Evolutionary conservation across 331 rosid genomes (phyloP).

Genomic region (Cydonia oblonga): DNA sequence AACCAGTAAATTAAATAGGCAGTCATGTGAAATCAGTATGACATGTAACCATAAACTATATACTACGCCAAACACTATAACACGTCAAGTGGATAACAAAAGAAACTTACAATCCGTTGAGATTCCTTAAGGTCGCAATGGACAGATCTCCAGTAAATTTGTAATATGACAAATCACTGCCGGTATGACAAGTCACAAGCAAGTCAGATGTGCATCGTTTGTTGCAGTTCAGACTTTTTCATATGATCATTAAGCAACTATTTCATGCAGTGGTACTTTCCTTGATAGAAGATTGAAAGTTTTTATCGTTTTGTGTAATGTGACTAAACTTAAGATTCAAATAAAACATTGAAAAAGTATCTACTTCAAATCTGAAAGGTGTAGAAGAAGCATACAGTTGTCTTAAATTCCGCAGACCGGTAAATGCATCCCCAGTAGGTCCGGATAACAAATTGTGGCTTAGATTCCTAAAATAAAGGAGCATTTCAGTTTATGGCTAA

Average conservation of each 20-base stretch:
- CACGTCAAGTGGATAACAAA: not conserved
- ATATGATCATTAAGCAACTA: no score
- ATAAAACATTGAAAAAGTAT: not conserved
- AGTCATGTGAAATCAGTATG: no score
- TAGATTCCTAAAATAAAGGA: slow-evolving; percentile 48
- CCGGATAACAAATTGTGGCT: slow-evolving; percentile 73
- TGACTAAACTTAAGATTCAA: not conserved
- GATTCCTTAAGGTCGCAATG: slow-evolving; percentile 49
- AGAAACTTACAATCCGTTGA: slow-evolving; percentile 35
- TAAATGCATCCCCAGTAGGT: slow-evolving; percentile 59
- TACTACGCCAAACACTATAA: not conserved
- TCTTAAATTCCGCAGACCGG: slow-evolving; percentile 48
- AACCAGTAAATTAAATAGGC: no score
- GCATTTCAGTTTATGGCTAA: not conserved
- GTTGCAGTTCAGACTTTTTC: no score
- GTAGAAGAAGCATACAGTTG: slow-evolving; percentile 51
- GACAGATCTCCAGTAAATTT: slow-evolving; percentile 77
- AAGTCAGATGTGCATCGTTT: no score
- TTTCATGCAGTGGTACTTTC: not conserved
- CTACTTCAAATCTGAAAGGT: not conserved
- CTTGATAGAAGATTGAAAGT: not conserved
- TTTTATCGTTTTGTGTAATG: not conserved
- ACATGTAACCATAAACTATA: not conserved
- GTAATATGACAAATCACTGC: slow-evolving; percentile 39
- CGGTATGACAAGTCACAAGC: slow-evolving; percentile 19